Evolutionary conservation across 306 rosid species (phyloP).

Genomic region (Cicer bijugum): DNA sequence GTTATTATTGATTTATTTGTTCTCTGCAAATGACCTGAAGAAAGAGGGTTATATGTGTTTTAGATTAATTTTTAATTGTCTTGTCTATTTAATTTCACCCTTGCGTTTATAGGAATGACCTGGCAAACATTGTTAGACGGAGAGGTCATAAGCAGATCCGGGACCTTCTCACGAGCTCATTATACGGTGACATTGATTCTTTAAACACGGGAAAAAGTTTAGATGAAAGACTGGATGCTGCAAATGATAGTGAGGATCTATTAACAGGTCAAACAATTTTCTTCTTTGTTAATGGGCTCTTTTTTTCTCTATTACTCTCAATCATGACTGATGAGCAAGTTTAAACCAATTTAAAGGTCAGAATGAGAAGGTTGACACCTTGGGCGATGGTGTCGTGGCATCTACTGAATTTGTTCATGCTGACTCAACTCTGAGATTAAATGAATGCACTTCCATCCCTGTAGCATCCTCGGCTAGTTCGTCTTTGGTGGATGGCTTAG

Average conservation of each 20-base stretch:
- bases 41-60: neutral
- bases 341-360: constrained; percentile 68
- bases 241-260: constrained; percentile 39
- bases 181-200: constrained; percentile 33
- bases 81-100: constrained; percentile 1
- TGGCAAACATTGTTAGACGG: constrained; percentile 89
- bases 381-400: constrained; percentile 15
- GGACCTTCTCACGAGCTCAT: constrained; percentile 65
- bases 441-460: constrained; percentile 31
- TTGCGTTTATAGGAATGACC: constrained; percentile 63
- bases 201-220: constrained; percentile 34
- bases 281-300: constrained; percentile 26
- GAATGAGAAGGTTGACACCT: constrained; percentile 50
- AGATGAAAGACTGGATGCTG: constrained; percentile 43
- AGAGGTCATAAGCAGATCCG: constrained; percentile 77
- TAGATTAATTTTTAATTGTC: neutral
- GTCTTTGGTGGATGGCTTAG: constrained; percentile 26
- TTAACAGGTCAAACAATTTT: constrained; percentile 58
- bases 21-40: neutral
- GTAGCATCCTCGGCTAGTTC: constrained; percentile 43
- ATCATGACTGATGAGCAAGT: constrained; percentile 51
- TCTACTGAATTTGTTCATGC: constrained; percentile 29
- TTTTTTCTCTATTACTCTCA: constrained; percentile 37
- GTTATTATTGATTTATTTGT: neutral
- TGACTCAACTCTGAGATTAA: constrained; percentile 36